Evolutionary conservation across 2,329 filamentous ascomycete species (phyloP).

Genomic region (Ophioceras dolichostomum): DNA sequence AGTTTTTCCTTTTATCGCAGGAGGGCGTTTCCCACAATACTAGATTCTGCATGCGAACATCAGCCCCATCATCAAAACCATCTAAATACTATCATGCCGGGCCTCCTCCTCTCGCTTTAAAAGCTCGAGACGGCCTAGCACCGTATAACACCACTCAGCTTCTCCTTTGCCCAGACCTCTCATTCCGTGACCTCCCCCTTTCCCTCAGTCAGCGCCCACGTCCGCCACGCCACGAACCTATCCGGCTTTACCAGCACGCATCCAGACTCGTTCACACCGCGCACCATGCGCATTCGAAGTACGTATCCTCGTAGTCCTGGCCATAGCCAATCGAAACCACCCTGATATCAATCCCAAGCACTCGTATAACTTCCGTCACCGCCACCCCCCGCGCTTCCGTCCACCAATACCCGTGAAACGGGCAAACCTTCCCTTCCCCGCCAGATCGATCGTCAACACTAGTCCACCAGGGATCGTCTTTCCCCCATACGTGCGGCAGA

Average conservation of each 20-base stretch:
- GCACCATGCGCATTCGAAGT: conserved; percentile 43
- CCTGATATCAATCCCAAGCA: conserved; percentile 32
- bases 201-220: conserved; percentile 8
- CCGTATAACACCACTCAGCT: no score
- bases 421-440: conserved; percentile 39
- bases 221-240: conserved; percentile 41
- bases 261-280: conserved; percentile 44
- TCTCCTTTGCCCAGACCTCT: conserved; percentile 4
- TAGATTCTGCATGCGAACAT: no score
- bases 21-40: no score
- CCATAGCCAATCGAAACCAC: conserved; percentile 41
- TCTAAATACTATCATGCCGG: no score
- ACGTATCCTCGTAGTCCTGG: conserved; percentile 49
- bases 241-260: conserved; percentile 47
- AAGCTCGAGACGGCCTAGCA: no score
- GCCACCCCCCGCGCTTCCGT: conserved; percentile 38
- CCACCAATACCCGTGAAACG: conserved; percentile 45
- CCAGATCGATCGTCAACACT: conserved; percentile 47
- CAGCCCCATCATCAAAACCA: neutral
- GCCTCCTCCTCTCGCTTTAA: no score
- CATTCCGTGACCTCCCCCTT: no score
- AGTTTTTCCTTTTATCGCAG: no score
- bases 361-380: conserved; percentile 21
- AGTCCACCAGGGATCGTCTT: conserved; percentile 28
- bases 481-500: conserved; percentile 52